These are phyloP conservation scores for Epichloe sp. DNA, from an alignment of 2,329 filamentous ascomycete genomes.

Conservation along the genomic window DNA sequence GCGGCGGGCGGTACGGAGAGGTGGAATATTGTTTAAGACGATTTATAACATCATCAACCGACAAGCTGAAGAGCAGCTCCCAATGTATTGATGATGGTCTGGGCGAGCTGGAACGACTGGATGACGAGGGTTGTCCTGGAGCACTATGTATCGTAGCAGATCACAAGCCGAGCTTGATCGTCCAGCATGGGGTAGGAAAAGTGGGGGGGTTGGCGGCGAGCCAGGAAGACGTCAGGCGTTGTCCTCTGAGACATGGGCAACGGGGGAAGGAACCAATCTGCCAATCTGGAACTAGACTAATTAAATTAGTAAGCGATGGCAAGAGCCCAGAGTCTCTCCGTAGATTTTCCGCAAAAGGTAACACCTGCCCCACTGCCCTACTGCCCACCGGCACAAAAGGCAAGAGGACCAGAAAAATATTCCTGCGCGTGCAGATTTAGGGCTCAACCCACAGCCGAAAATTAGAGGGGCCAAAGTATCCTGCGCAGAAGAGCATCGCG, in stretches of 20 bases:
- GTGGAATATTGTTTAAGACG: background rate
- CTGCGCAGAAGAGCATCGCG: slow-evolving; percentile 5
- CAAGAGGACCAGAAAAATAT: background rate
- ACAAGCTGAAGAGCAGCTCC: background rate
- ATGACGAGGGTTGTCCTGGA: background rate
- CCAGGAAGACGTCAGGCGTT: slow-evolving; percentile 7
- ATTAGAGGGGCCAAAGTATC: slow-evolving; percentile 6
- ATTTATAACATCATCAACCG: background rate
- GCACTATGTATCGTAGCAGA: background rate
- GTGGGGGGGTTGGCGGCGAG: background rate
- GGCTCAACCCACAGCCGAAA: slow-evolving; percentile 19
- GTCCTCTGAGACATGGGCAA: background rate
- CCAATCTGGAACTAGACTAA: slow-evolving; percentile 2
- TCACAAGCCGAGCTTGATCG: slow-evolving; percentile 1
- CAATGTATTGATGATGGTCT: background rate
- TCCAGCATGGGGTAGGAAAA: background rate
- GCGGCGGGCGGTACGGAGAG: background rate
- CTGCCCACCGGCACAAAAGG: background rate
- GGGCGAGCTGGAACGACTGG: background rate
- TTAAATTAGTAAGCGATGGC: background rate
- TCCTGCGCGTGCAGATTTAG: slow-evolving; percentile 11
- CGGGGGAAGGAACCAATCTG: background rate
- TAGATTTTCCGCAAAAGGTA: slow-evolving; percentile 9
- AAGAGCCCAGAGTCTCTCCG: slow-evolving; percentile 2
- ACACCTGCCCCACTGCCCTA: background rate